Evolutionary conservation across 768 basidiomycete species (phyloP).

Genomic region (Leccinum pellstonianum): DNA sequence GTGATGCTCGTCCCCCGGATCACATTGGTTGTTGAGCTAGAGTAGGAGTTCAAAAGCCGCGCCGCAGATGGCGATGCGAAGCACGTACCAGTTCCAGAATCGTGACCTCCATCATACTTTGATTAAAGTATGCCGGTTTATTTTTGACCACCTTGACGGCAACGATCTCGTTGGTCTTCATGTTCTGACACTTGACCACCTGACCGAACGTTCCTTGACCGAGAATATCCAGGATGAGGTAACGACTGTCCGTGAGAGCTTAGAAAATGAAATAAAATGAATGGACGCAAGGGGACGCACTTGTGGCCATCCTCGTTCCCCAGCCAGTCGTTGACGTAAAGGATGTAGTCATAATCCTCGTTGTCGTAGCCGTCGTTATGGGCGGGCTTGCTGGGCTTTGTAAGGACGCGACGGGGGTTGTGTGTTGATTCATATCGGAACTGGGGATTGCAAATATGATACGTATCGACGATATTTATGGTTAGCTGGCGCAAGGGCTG

Average conservation of each 20-base stretch:
- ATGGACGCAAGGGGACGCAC: constrained; percentile 45
- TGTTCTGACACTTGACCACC: constrained; percentile 99
- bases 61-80: not conserved
- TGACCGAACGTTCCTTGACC: constrained; percentile 99
- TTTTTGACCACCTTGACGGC: constrained; percentile 99
- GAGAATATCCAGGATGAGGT: constrained; percentile 95
- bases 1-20: constrained; percentile 94
- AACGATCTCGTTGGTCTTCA: constrained; percentile 98
- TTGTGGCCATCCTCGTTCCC: constrained; percentile 95
- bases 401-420: constrained; percentile 94
- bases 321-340: constrained; percentile 98
- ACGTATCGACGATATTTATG: constrained; percentile 85
- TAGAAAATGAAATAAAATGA: constrained; percentile 1
- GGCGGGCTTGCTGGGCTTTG: constrained; percentile 93
- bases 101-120: constrained; percentile 99
- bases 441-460: constrained; percentile 88
- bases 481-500: constrained; percentile 73
- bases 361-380: constrained; percentile 99
- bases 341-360: constrained; percentile 98
- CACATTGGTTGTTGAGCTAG: constrained; percentile 93
- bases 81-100: constrained; percentile 87
- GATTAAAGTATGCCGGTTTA: constrained; percentile 99
- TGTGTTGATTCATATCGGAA: constrained; percentile 94
- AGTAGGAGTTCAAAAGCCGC: constrained; percentile 3
- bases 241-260: constrained; percentile 49